Evolutionary conservation across 768 basidiomycete genomes (phyloP).

Genomic region (Hysterangium stoloniferum): DNA sequence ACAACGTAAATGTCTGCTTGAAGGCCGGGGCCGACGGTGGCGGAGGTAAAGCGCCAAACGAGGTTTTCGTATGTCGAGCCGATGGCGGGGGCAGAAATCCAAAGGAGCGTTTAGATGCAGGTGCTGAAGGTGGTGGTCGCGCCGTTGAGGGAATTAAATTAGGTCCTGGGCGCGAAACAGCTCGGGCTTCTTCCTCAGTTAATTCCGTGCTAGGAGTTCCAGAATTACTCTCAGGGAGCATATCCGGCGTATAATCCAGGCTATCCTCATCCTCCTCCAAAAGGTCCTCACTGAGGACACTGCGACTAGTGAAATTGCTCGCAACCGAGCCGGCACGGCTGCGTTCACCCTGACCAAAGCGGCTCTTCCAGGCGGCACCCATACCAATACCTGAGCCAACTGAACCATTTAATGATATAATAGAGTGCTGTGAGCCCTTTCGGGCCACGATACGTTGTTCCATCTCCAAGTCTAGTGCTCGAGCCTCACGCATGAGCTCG

Average conservation of each 20-base stretch:
- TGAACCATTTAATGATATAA: constrained; percentile 30
- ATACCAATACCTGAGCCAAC: constrained; percentile 40
- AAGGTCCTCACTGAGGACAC: constrained; percentile 70
- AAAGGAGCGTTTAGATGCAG: constrained; percentile 15
- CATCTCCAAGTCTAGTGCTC: constrained; percentile 80
- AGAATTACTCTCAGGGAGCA: constrained; percentile 4
- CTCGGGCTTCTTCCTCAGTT: constrained; percentile 24
- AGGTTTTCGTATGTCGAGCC: constrained; percentile 50
- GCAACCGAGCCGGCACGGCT: constrained; percentile 70
- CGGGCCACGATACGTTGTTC: constrained; percentile 73
- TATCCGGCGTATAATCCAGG: not conserved
- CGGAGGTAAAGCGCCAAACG: constrained; percentile 45
- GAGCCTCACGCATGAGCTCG: constrained; percentile 68
- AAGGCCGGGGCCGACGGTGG: constrained; percentile 47
- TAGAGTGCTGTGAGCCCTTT: constrained; percentile 37
- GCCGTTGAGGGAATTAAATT: constrained; percentile 22
- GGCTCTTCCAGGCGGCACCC: constrained; percentile 57
- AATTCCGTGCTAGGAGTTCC: constrained; percentile 24
- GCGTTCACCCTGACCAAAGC: constrained; percentile 44
- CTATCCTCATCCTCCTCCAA: constrained; percentile 75
- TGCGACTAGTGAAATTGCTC: constrained; percentile 59
- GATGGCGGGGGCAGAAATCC: constrained; percentile 38
- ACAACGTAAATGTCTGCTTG: constrained; percentile 37
- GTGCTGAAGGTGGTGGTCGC: constrained; percentile 13
- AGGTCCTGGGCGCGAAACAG: constrained; percentile 14